Percentiles rank a stretch among this genome's conserved stretches.
Evolutionary conservation across 1,284 basidiomycete genomes (phyloP).

Genomic region (Mrakiaceae sp.): DNA sequence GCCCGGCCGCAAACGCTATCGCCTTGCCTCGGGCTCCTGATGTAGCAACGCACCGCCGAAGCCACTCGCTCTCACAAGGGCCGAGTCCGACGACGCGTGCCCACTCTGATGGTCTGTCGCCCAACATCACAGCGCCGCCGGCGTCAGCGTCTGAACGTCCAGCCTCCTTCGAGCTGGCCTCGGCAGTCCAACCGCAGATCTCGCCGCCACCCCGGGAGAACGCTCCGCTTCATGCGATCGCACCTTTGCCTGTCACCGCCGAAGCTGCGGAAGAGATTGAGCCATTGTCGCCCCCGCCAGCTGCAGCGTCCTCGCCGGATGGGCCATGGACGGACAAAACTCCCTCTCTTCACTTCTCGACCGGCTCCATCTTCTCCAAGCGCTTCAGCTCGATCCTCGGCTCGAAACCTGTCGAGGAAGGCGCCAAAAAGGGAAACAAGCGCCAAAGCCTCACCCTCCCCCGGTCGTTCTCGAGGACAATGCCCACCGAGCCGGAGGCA

Average conservation of each 20-base stretch:
- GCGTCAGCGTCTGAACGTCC: too few species aligned
- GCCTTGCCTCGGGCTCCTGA: conserved; percentile 18
- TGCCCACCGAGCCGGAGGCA: background rate
- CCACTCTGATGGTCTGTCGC: too few species aligned
- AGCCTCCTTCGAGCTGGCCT: conserved; percentile 13
- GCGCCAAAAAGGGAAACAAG: conserved; percentile 1
- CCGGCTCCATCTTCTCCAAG: conserved; percentile 20
- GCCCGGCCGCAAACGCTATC: conserved; percentile 1
- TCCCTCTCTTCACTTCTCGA: background rate
- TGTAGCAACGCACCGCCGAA: conserved; percentile 27
- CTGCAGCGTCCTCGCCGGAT: too few species aligned
- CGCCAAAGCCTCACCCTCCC: conserved; percentile 12
- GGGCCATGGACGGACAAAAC: too few species aligned
- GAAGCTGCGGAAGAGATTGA: too few species aligned
- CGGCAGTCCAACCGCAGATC: conserved; percentile 10
- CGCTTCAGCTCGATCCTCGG: conserved; percentile 29
- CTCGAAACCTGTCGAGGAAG: conserved; percentile 20
- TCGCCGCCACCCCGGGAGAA: conserved; percentile 1
- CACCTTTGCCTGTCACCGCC: too few species aligned
- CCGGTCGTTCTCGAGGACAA: conserved; percentile 14
- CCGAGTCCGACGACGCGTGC: conserved; percentile 33
- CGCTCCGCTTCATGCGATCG: background rate
- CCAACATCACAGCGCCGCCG: too few species aligned
- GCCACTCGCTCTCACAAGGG: conserved; percentile 61
- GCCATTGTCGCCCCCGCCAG: too few species aligned